Evolutionary conservation across 768 basidiomycete genomes (phyloP), one percentile per base, ranked within the genome.

Genomic region (Pleurotus tuoliensis): DNA sequence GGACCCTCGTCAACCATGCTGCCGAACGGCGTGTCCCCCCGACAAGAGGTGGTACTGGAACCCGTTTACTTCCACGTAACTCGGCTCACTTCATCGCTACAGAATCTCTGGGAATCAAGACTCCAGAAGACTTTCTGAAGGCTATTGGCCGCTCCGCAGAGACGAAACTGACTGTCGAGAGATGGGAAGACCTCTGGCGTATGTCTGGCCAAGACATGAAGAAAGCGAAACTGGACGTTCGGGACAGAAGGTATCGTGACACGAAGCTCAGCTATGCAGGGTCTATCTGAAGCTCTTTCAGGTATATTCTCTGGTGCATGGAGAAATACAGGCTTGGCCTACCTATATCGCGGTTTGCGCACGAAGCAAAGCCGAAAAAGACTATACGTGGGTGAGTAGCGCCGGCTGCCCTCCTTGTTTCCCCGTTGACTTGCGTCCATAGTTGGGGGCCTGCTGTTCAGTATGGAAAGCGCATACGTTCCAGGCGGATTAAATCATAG

Each of bases 221-320:
- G 69, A 77, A 83, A 66, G 81, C 82, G 43, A 90, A 89, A 3
- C 55, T 94, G 7, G 71, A 73, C 39, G 81, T 88, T 25, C 77
- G 77, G 64, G 91, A 93, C 62, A 78, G 91, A 65, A 83, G 85
- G 92, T 86, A 62, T 55, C 82, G 71, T 27, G 20, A 43, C 54
- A 34, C 43, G 27, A 16, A 34, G 11, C 34, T 54, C 40, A 22
- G n/a, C 47, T 41, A 58, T 18, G 16, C 20, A 47, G 58, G 59
- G 47, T 43, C 30, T 40, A 24, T 40, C 11, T 47, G 34, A 18
- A n/a, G 30, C 46, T 44, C 27, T 5, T 16, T 13, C 61, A 93
- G 92, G 65, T 94, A 94, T 63, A 82, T 92, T 56, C 72, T 92
- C 6, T 92, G 90, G 92, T 85, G 85, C 62, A 84, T 91, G 84